Percentiles rank a stretch among this genome's conserved stretches.
phyloP scores from a whole-genome alignment of 208 protist species.

The Trypanosoma lewisi region DNA sequence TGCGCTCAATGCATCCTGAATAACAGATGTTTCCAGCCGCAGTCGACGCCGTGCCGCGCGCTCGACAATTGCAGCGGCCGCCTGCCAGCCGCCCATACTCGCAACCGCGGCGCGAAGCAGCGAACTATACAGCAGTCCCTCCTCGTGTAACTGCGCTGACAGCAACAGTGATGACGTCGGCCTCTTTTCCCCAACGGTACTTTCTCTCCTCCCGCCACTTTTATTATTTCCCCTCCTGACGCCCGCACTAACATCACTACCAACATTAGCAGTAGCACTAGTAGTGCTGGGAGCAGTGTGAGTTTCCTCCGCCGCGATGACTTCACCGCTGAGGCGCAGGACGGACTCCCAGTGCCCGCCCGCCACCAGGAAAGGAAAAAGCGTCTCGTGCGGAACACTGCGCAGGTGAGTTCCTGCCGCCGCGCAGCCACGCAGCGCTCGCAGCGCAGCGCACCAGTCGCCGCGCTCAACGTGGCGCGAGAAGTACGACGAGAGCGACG shows the following conservation, averaged over 20 bases:
- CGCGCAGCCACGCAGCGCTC: conserved; percentile 25
- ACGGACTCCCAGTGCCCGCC: conserved; percentile 40
- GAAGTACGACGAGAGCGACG: conserved; percentile 28
- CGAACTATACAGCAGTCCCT: conserved; percentile 17
- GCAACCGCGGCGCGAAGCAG: conserved; percentile 14
- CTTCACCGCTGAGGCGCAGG: conserved; percentile 20
- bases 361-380: conserved; percentile 37
- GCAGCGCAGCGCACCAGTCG: conserved; percentile 34
- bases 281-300: no score
- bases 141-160: neutral
- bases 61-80: conserved; percentile 15
- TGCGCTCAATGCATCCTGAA: conserved; percentile 3
- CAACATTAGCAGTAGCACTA: no score
- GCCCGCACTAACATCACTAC: no score
- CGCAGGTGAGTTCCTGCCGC: conserved; percentile 21
- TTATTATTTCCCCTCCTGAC: neutral
- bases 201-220: neutral
- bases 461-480: conserved; percentile 21
- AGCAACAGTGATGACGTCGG: neutral
- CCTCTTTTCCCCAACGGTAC: neutral
- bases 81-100: conserved; percentile 19
- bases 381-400: conserved; percentile 21
- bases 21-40: conserved; percentile 6
- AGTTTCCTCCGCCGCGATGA: conserved; percentile 1
- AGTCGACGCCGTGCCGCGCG: conserved; percentile 6